These are phyloP conservation scores for Solanum chaucha DNA, from an alignment of 257 asterid species.

Conservation along the genomic window DNA sequence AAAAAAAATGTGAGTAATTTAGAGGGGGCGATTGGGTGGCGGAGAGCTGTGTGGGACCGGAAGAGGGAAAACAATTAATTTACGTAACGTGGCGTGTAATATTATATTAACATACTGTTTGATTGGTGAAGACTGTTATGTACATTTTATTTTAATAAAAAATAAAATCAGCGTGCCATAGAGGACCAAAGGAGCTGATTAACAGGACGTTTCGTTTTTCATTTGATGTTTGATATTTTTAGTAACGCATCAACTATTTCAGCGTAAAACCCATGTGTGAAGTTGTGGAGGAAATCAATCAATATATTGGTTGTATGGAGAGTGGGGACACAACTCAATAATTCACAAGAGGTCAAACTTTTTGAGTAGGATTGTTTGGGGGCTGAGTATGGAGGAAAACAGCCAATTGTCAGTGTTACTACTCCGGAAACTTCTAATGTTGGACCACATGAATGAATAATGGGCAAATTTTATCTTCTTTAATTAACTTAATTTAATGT, in stretches of 20 bases:
- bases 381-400: neutral
- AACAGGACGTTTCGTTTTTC: rapidly evolving
- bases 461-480: neutral
- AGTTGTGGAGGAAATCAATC: neutral
- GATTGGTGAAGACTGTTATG: neutral
- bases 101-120: neutral
- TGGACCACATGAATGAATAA: too few relatives aligned
- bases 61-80: neutral
- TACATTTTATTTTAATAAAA: neutral
- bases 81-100: neutral
- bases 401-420: neutral
- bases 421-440: neutral
- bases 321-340: neutral
- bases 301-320: neutral
- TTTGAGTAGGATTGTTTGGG: neutral
- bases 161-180: neutral
- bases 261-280: too few relatives aligned
- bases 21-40: neutral
- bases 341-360: neutral
- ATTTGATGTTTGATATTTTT: too few relatives aligned
- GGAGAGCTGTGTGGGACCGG: neutral
- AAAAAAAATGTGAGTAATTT: neutral
- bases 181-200: neutral
- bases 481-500: neutral
- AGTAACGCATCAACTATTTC: too few relatives aligned